These are phyloP conservation scores for Stephanodiscus triporus DNA, from an alignment of 108 stramenopile genomes.

Conservation along the genomic window DNA sequence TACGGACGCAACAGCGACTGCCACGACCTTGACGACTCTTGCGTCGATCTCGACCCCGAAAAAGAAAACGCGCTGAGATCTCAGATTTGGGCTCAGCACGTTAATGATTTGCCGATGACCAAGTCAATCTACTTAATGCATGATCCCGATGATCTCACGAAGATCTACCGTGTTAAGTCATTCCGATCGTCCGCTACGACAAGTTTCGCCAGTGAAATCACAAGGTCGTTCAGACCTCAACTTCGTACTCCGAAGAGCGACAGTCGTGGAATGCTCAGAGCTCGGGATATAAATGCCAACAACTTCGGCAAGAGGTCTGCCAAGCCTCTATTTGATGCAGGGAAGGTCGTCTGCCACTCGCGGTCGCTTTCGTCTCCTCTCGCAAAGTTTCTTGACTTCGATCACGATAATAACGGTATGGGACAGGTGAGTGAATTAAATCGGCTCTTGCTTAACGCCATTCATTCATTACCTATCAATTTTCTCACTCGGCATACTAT, in stretches of 20 bases:
- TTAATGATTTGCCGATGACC: conserved; percentile 6
- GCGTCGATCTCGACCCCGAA: not conserved
- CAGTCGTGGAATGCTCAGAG: not conserved
- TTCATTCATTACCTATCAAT: not conserved
- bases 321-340: conserved; percentile 11
- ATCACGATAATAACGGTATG: not conserved
- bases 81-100: conserved; percentile 11
- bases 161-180: conserved; percentile 14
- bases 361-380: conserved; percentile 1
- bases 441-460: not conserved
- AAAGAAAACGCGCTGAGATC: not conserved
- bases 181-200: not conserved
- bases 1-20: conserved; percentile 1
- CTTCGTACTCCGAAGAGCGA: not conserved
- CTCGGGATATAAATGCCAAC: not conserved
- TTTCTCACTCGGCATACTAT: not conserved
- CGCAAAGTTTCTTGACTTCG: conserved; percentile 5
- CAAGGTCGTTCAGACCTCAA: conserved; percentile 7
- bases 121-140: conserved; percentile 19
- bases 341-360: conserved; percentile 1
- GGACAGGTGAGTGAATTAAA: not conserved
- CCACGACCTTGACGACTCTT: not conserved
- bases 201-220: conserved; percentile 5
- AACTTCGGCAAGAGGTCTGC: not conserved
- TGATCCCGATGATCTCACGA: conserved; percentile 22